Conservation (phyloP, 179 eudicot species). For the Amaranthus tricolor region DNA sequence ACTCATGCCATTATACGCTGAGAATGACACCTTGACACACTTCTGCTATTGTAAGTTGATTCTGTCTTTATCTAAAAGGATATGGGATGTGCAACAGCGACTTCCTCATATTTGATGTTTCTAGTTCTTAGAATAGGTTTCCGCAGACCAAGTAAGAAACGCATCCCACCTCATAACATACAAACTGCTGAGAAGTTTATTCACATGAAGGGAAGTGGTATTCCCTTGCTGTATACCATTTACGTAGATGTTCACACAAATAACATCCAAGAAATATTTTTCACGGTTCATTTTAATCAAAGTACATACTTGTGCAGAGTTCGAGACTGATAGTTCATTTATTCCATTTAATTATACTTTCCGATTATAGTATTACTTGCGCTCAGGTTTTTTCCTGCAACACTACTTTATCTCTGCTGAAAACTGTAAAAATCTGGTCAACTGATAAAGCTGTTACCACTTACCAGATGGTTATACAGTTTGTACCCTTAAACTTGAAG, state of each 20-base stretch:
- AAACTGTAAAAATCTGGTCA: not conserved
- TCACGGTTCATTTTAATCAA: not conserved
- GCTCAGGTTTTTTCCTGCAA: not conserved
- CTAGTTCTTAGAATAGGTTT: conserved; percentile 8
- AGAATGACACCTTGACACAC: not conserved
- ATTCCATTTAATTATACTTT: too few relatives aligned
- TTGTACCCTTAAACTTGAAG: not conserved
- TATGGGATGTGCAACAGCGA: not conserved
- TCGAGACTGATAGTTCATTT: not conserved
- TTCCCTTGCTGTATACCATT: conserved; percentile 17
- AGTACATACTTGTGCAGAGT: not conserved
- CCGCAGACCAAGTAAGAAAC: conserved; percentile 8
- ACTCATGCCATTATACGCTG: not conserved
- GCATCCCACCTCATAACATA: conserved; percentile 3
- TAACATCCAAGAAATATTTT: not conserved
- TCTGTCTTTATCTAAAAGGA: conserved; percentile 15
- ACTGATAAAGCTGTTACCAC: not conserved
- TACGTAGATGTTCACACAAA: conserved; percentile 6
- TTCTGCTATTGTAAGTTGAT: conserved; percentile 25
- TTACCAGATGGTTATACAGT: not conserved
- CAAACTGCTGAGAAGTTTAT: conserved; percentile 7
- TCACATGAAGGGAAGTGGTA: conserved; percentile 11
- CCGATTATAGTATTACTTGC: not conserved
- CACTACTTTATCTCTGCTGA: not conserved
- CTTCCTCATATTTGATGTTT: conserved; percentile 3